A percentile compares a stretch with the other conserved stretches of the same genome.
Conservation (phyloP, 805 yeast species). For the Nakazawaea populi region DNA sequence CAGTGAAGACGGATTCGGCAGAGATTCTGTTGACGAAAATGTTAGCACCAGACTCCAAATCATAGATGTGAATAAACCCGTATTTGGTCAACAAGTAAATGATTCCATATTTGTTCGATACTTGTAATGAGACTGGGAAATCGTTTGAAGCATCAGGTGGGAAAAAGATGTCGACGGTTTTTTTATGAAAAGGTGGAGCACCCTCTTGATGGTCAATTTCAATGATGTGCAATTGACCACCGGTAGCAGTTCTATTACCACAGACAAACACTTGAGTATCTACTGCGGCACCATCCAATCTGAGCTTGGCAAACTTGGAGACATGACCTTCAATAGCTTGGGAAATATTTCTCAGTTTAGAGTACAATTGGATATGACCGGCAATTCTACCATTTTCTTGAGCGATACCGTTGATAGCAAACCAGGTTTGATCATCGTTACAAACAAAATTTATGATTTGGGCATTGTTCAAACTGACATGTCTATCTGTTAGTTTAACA, state of each 20-base stretch:
- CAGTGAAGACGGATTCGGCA: slow-evolving; percentile 91
- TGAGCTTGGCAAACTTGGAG: slow-evolving; percentile 75
- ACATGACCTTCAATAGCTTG: slow-evolving; percentile 99
- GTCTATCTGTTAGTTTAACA: slow-evolving; percentile 72
- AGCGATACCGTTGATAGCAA: slow-evolving; percentile 90
- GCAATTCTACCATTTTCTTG: slow-evolving; percentile 92
- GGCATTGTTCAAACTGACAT: slow-evolving; percentile 66
- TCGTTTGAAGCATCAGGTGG: slow-evolving; percentile 96
- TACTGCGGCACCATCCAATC: slow-evolving; percentile 64
- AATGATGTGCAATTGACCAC: slow-evolving; percentile 83
- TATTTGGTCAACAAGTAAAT: slow-evolving; percentile 87
- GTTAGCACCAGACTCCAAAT: slow-evolving; percentile 86
- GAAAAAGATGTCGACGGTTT: slow-evolving; percentile 87
- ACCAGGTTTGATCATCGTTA: slow-evolving; percentile 81
- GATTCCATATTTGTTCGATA: slow-evolving; percentile 81
- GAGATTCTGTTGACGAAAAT: slow-evolving; percentile 95
- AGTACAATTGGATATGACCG: slow-evolving; percentile 91
- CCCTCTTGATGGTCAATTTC: slow-evolving; percentile 93
- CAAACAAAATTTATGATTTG: slow-evolving; percentile 90
- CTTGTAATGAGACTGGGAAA: slow-evolving; percentile 91
- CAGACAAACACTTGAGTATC: slow-evolving; percentile 88
- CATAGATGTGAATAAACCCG: slow-evolving; percentile 95
- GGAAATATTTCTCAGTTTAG: slow-evolving; percentile 83
- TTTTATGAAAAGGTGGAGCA: slow-evolving; percentile 80
- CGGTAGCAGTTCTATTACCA: slow-evolving; percentile 82